Conservation (phyloP, 2,329 filamentous ascomycete species). For the Verticillium zaregamsianum region DNA sequence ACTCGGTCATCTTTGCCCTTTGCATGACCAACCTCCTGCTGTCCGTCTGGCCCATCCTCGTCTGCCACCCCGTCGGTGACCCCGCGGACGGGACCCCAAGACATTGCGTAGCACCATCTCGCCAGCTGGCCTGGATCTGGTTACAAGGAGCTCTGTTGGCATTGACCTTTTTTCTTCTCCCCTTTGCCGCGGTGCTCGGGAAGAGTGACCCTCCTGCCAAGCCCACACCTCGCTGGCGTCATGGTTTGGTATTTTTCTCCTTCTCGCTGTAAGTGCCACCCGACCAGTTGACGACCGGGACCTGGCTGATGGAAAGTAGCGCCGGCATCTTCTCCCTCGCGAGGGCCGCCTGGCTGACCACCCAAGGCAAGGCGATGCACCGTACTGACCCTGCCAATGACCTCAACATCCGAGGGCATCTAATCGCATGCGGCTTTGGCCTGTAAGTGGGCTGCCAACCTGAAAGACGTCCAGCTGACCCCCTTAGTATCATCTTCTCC, state of each 20-base stretch:
- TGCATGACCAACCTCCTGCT: not conserved
- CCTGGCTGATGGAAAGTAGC: not conserved
- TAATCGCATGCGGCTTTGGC: not conserved
- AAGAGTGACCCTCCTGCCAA: not conserved
- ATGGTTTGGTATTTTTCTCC: not conserved
- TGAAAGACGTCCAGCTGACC: not conserved
- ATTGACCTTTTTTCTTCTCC: not conserved
- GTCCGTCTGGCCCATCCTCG: not conserved
- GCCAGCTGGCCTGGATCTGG: not conserved
- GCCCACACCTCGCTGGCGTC: not conserved
- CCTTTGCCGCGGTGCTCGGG: not conserved
- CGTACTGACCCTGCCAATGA: no score
- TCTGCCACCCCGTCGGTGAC: not conserved
- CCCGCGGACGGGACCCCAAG: no score
- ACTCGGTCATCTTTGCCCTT: not conserved
- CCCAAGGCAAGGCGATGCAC: no score
- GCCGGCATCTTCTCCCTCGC: not conserved
- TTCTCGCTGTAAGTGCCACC: not conserved
- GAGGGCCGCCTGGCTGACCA: not conserved
- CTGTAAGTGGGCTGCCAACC: not conserved
- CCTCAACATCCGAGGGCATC: no score
- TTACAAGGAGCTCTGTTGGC: not conserved
- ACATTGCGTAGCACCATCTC: not conserved
- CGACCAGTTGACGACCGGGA: not conserved
- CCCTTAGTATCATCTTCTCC: not conserved